phyloP scores from a whole-genome alignment of 2,329 filamentous ascomycete genomes.

The Orbilia oligospora region DNA sequence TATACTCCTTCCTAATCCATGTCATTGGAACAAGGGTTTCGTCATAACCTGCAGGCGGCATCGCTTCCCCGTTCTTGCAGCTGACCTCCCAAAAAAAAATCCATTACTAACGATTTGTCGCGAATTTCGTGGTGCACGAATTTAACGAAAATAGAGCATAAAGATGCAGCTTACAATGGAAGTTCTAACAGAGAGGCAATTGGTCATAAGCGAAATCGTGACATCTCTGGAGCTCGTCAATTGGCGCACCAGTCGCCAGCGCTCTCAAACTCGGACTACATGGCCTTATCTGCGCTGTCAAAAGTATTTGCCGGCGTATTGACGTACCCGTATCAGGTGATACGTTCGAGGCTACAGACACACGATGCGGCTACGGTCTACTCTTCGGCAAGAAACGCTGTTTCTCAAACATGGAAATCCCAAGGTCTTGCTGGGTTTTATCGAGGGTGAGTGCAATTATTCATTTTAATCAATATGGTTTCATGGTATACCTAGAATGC shows the following conservation, averaged over 20 bases:
- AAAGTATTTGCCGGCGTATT: constrained; percentile 91
- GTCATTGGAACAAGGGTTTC: constrained; percentile 54
- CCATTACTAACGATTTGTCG: constrained; percentile 48
- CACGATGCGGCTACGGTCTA: constrained; percentile 85
- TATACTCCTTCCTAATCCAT: constrained; percentile 60
- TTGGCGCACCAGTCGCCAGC: constrained; percentile 33
- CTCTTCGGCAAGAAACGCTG: constrained; percentile 79
- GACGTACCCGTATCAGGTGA: constrained; percentile 95
- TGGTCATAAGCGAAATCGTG: constrained; percentile 69
- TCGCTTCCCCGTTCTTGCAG: constrained; percentile 43
- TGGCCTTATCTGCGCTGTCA: constrained; percentile 82
- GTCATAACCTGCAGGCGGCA: constrained; percentile 43
- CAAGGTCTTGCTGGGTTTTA: constrained; percentile 91
- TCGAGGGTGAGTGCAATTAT: constrained; percentile 73
- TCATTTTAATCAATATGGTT: not conserved
- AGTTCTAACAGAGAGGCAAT: constrained; percentile 31
- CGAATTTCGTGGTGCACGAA: constrained; percentile 18
- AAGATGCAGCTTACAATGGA: constrained; percentile 48
- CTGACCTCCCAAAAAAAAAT: constrained; percentile 21
- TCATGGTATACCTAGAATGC: constrained; percentile 17
- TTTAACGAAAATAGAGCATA: constrained; percentile 29
- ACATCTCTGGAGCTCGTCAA: constrained; percentile 64
- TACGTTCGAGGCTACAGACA: constrained; percentile 88
- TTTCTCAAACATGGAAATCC: constrained; percentile 79
- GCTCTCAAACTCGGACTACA: constrained; percentile 72